Percentiles rank a stretch among this genome's conserved stretches.
Conservation (phyloP, 140 eudicot species). For the Cichorium intybus region DNA sequence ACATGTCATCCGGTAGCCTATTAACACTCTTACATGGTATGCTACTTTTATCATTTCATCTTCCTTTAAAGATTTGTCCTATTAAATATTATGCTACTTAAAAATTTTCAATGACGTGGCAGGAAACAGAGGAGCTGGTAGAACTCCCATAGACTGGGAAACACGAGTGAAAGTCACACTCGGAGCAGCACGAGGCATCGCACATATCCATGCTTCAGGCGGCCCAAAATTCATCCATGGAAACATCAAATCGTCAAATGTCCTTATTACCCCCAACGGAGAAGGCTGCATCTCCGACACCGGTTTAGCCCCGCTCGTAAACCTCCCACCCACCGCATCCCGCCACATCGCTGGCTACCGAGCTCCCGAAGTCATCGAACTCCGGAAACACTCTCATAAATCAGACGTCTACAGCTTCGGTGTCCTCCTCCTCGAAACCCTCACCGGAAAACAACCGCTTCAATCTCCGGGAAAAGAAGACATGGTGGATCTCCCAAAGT, state of each 20-base stretch:
- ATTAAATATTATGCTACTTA: background rate
- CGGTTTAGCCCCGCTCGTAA: constrained; percentile 69
- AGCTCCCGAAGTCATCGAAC: constrained; percentile 71
- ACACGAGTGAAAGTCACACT: constrained; percentile 61
- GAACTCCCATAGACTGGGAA: constrained; percentile 69
- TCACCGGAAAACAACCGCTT: constrained; percentile 72
- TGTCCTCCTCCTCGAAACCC: constrained; percentile 70
- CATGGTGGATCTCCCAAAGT: constrained; percentile 76
- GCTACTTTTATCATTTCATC: constrained; percentile 11
- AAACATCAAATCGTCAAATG: constrained; percentile 69
- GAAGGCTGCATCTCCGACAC: constrained; percentile 64
- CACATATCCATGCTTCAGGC: constrained; percentile 66
- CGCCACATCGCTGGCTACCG: constrained; percentile 59
- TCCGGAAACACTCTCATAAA: constrained; percentile 56
- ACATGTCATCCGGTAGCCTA: constrained; percentile 60
- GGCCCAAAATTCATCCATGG: constrained; percentile 63
- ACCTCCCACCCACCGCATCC: constrained; percentile 50
- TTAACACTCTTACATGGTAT: constrained; percentile 69
- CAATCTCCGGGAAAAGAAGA: constrained; percentile 79
- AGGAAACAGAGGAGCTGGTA: constrained; percentile 49
- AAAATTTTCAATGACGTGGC: constrained; percentile 6
- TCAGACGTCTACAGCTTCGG: constrained; percentile 91
- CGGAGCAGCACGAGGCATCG: constrained; percentile 75
- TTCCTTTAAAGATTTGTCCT: too few relatives aligned
- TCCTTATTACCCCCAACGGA: constrained; percentile 53